A percentile compares a stretch with the other conserved stretches of the same genome.
Evolutionary conservation across 768 basidiomycete species (phyloP).

Genomic region (Austroboletus festivus): DNA sequence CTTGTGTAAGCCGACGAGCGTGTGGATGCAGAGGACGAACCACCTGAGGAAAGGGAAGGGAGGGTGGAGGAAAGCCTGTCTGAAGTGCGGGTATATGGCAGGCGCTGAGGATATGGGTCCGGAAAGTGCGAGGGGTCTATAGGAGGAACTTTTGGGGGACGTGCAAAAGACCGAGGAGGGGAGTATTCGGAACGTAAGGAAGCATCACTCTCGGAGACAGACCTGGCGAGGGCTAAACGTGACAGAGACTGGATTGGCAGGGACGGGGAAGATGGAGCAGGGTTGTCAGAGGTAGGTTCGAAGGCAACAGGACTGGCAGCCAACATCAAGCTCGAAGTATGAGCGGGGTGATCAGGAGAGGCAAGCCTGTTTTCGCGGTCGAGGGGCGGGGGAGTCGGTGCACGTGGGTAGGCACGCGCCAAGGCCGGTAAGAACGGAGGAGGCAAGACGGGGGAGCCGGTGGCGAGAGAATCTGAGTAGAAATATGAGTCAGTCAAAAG

Average conservation of each 20-base stretch:
- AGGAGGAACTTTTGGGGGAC: constrained; percentile 41
- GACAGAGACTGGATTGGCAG: constrained; percentile 22
- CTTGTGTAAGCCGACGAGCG: constrained; percentile 78
- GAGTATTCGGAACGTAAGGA: constrained; percentile 36
- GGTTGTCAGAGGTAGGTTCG: constrained; percentile 11
- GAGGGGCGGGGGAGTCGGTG: constrained; percentile 35
- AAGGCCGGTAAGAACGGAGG: constrained; percentile 33
- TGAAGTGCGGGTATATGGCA: constrained; percentile 40
- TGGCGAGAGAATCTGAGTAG: constrained; percentile 27
- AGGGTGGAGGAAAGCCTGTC: constrained; percentile 37
- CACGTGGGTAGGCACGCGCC: constrained; percentile 37
- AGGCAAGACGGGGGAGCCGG: constrained; percentile 32
- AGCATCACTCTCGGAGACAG: constrained; percentile 40
- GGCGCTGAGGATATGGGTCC: constrained; percentile 66
- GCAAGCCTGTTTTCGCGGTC: constrained; percentile 24
- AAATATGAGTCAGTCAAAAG: constrained; percentile 22
- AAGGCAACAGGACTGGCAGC: constrained; percentile 9
- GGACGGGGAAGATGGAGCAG: constrained; percentile 26
- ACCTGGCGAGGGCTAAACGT: constrained; percentile 37
- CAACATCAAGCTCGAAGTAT: constrained; percentile 20
- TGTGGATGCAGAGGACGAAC: constrained; percentile 68
- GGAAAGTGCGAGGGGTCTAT: constrained; percentile 69
- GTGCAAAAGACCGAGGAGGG: constrained; percentile 38
- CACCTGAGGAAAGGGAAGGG: constrained; percentile 66
- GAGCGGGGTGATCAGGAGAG: constrained; percentile 21